Conservation (phyloP, 2,329 filamentous ascomycete genomes). For the Lecanoromycetidae sp. region DNA sequence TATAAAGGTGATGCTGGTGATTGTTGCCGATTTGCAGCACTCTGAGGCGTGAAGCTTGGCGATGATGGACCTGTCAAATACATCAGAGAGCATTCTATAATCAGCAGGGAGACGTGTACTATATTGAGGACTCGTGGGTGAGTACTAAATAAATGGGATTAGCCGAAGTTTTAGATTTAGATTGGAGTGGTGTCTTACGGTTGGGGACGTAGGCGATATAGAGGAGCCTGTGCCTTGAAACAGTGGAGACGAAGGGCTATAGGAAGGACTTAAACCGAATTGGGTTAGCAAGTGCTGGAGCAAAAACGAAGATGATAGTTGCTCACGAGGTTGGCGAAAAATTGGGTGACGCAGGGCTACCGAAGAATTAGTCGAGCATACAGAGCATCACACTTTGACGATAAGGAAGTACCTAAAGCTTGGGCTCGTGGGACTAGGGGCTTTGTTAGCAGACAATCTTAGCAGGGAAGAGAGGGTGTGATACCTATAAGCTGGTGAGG, state of each 20-base stretch:
- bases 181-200: conserved; percentile 54
- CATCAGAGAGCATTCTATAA: conserved; percentile 8
- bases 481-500: no score
- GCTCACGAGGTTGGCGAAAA: conserved; percentile 15
- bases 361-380: no score
- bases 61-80: no score
- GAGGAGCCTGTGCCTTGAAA: neutral
- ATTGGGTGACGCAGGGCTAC: conserved; percentile 14
- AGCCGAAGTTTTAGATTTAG: conserved; percentile 43
- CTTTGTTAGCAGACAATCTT: no score
- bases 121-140: conserved; percentile 42
- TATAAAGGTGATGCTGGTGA: conserved; percentile 56
- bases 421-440: no score
- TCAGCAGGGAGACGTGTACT: conserved; percentile 24
- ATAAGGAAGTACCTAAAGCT: no score
- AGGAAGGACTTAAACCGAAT: neutral
- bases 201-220: conserved; percentile 52
- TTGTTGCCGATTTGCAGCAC: no score
- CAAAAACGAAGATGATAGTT: no score
- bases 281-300: no score
- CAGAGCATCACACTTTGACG: no score
- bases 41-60: no score
- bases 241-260: neutral
- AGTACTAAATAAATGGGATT: conserved; percentile 48
- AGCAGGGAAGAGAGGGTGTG: no score